phyloP scores from a whole-genome alignment of 176 grass and related monocot species.

The Thinopyrum elongatum region DNA sequence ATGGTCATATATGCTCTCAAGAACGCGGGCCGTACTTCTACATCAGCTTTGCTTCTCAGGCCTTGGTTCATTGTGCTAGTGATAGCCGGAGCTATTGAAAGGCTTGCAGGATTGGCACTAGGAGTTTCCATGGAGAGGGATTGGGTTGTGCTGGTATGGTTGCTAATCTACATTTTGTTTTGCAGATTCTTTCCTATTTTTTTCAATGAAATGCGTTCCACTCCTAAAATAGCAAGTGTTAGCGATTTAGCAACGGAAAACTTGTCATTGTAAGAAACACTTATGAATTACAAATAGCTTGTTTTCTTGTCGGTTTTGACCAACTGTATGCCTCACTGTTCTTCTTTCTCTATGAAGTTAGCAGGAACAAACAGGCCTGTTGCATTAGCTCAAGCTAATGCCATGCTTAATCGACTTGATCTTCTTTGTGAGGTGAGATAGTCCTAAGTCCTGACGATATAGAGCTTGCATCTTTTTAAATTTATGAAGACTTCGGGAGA shows the following conservation, averaged over 20 bases:
- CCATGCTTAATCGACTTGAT: constrained; percentile 88
- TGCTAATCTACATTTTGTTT: constrained; percentile 21
- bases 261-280: background rate
- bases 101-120: constrained; percentile 80
- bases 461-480: background rate
- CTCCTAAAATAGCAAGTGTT: background rate
- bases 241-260: background rate
- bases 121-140: constrained; percentile 93
- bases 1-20: constrained; percentile 85
- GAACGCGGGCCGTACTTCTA: constrained; percentile 43
- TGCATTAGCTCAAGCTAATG: constrained; percentile 94
- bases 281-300: constrained; percentile 19
- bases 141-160: constrained; percentile 92
- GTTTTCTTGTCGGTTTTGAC: constrained; percentile 10
- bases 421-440: constrained; percentile 77
- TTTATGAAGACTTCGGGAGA: background rate
- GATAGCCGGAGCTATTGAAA: constrained; percentile 75
- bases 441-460: constrained; percentile 6
- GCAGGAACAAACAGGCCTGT: constrained; percentile 88
- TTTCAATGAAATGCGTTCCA: constrained; percentile 1
- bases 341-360: constrained; percentile 64
- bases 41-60: constrained; percentile 68
- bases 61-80: constrained; percentile 90
- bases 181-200: background rate
- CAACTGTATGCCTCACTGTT: constrained; percentile 21